These are phyloP conservation scores for Carex myosuroides DNA, from an alignment of 176 grass and related monocot genomes.

Conservation along the genomic window DNA sequence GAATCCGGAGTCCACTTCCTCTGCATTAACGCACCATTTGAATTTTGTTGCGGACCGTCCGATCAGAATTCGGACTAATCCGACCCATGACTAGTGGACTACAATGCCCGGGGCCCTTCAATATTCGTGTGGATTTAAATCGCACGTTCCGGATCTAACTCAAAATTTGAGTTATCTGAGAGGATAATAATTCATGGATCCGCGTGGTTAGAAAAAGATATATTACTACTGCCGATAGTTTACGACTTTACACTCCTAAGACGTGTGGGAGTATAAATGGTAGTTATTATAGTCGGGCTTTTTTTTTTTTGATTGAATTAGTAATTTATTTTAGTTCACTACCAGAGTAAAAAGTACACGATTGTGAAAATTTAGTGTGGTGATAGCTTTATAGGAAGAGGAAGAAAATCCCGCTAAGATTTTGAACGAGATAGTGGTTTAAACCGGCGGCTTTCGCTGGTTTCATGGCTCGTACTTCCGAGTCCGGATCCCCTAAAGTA, in stretches of 20 bases:
- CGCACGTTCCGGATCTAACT: too few species aligned
- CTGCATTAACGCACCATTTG: too few species aligned
- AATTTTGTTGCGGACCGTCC: too few species aligned
- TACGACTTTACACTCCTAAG: not conserved
- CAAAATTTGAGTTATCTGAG: too few species aligned
- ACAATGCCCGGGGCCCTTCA: too few species aligned
- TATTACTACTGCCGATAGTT: not conserved
- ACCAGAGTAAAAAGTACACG: not conserved
- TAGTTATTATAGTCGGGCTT: not conserved
- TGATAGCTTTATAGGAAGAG: too few species aligned
- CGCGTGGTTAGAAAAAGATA: not conserved
- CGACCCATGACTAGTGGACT: too few species aligned
- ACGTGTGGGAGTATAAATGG: not conserved
- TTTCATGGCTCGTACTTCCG: not conserved
- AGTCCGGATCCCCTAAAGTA: too few species aligned
- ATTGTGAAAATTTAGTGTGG: not conserved
- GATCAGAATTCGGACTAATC: too few species aligned
- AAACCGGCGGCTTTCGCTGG: not conserved
- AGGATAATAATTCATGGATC: too few species aligned
- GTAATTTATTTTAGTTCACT: not conserved
- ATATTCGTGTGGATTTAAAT: too few species aligned
- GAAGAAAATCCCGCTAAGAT: not conserved
- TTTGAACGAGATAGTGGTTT: not conserved
- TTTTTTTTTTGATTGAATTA: too few species aligned
- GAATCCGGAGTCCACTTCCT: not conserved